phyloP scores from a whole-genome alignment of 306 rosid species.

The Dalbergia cochinchinensis region DNA sequence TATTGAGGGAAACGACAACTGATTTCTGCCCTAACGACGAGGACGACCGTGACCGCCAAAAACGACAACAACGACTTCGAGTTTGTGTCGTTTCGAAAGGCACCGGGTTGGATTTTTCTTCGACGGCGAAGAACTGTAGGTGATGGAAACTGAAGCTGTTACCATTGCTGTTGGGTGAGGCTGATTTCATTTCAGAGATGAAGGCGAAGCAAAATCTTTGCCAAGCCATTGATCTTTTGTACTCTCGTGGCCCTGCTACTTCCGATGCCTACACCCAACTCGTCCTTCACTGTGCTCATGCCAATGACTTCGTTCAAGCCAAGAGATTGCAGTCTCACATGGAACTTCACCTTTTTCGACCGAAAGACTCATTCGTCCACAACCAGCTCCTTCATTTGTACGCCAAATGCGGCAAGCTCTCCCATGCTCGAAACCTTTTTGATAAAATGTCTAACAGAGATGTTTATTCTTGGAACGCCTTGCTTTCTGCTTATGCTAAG shows the following conservation, averaged over 20 bases:
- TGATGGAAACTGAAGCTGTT: conserved; percentile 31
- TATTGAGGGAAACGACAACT: not conserved
- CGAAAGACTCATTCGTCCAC: conserved; percentile 61
- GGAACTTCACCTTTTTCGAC: conserved; percentile 66
- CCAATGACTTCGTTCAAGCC: conserved; percentile 63
- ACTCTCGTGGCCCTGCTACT: conserved; percentile 58
- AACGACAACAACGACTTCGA: not conserved
- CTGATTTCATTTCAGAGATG: conserved; percentile 41
- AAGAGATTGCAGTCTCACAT: conserved; percentile 76
- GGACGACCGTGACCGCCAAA: not conserved
- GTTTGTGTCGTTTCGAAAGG: too few species aligned
- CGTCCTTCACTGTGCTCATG: conserved; percentile 66
- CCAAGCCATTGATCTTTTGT: conserved; percentile 57
- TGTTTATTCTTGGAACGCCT: conserved; percentile 68
- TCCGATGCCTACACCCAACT: conserved; percentile 67
- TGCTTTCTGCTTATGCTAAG: conserved; percentile 65
- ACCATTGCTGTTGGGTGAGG: conserved; percentile 6
- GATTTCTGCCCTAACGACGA: not conserved
- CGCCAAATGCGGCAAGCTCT: conserved; percentile 61
- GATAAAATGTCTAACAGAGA: conserved; percentile 64
- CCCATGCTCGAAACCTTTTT: conserved; percentile 61
- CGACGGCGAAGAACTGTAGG: not conserved
- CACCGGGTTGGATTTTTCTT: not conserved
- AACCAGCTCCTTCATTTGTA: conserved; percentile 67
- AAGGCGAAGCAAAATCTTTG: conserved; percentile 56